Evolutionary conservation across 108 stramenopile genomes (phyloP).

Genomic region (Nitzschia sp.): DNA sequence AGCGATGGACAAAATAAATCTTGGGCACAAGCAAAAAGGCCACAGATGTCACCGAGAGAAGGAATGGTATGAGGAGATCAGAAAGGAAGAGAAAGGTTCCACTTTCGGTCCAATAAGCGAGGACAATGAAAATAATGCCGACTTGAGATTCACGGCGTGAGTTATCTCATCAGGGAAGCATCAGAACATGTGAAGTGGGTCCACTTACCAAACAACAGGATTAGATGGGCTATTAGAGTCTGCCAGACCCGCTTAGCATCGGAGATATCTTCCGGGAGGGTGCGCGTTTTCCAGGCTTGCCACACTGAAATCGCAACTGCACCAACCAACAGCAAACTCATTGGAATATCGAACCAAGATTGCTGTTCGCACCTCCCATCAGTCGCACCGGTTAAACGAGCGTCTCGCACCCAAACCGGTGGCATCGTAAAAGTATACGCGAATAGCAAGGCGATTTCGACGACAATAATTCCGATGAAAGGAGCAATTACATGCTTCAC

Average conservation of each 20-base stretch:
- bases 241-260: slow-evolving; percentile 13
- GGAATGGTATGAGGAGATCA: not conserved
- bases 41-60: slow-evolving; percentile 1
- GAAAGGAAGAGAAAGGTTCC: not conserved
- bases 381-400: not conserved
- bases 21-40: slow-evolving; percentile 21
- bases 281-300: slow-evolving; percentile 11
- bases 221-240: slow-evolving; percentile 14
- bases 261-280: slow-evolving; percentile 21
- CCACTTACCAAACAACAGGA: slow-evolving; percentile 7
- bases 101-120: not conserved
- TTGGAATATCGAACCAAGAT: slow-evolving; percentile 1
- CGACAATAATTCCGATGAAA: not conserved
- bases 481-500: slow-evolving; percentile 17
- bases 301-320: slow-evolving; percentile 4
- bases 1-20: slow-evolving; percentile 12
- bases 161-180: not conserved
- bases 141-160: not conserved
- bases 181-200: not conserved
- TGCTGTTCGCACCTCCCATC: not conserved
- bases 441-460: not conserved
- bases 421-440: not conserved
- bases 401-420: not conserved
- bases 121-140: not conserved
- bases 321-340: not conserved